Conservation (phyloP, 1,284 basidiomycete species). For the Exsudoporus floridanus region DNA sequence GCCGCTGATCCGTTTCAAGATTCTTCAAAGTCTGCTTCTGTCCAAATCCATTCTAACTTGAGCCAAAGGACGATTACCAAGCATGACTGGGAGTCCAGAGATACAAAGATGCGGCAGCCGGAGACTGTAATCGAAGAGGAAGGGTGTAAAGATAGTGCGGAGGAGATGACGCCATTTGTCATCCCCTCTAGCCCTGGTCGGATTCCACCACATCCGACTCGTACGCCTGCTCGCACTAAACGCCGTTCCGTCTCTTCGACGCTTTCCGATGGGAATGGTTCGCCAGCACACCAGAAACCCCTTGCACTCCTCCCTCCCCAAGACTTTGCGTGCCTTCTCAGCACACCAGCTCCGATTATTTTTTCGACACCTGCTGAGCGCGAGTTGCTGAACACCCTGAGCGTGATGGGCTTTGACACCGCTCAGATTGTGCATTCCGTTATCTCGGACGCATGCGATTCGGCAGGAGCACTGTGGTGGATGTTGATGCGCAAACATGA, state of each 20-base stretch:
- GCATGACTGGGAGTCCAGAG: conserved; percentile 14
- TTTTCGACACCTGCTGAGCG: conserved; percentile 86
- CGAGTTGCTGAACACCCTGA: conserved; percentile 75
- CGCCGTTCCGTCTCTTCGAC: conserved; percentile 89
- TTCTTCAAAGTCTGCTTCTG: conserved; percentile 24
- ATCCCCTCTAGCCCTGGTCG: conserved; percentile 32
- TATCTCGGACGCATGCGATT: conserved; percentile 88
- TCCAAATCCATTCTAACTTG: conserved; percentile 44
- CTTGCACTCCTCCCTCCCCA: conserved; percentile 46
- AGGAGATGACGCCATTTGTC: conserved; percentile 8
- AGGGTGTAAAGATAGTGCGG: conserved; percentile 2
- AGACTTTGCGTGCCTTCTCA: conserved; percentile 75
- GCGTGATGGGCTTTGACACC: conserved; percentile 83
- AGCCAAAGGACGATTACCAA: conserved; percentile 53
- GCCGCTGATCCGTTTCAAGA: conserved; percentile 42
- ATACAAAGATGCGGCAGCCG: conserved; percentile 27
- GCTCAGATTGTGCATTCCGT: conserved; percentile 95
- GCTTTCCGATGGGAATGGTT: conserved; percentile 57
- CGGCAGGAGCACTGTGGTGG: conserved; percentile 95
- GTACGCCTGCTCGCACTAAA: conserved; percentile 93
- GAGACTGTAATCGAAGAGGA: conserved; percentile 53
- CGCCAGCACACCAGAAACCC: conserved; percentile 50
- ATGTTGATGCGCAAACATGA: conserved; percentile 83
- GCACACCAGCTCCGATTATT: conserved; percentile 70
- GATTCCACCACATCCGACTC: conserved; percentile 62